Conservation (phyloP, 2,329 filamentous ascomycete species). For the Basipetospora sp. region DNA sequence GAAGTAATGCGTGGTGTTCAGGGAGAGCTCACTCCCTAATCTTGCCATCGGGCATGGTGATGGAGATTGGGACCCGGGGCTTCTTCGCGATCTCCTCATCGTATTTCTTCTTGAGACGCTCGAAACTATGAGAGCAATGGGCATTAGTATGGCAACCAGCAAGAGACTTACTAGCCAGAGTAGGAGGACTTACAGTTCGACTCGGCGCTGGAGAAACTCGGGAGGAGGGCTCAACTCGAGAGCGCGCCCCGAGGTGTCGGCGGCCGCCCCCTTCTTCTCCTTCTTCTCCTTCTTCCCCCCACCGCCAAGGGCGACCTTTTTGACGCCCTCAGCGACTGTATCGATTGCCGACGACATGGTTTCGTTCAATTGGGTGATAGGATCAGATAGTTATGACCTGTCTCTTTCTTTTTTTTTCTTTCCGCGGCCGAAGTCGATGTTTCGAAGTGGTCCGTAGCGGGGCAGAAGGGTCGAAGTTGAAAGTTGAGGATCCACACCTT, state of each 20-base stretch:
- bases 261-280: conserved; percentile 33
- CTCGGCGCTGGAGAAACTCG: conserved; percentile 67
- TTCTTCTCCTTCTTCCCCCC: conserved; percentile 39
- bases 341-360: conserved; percentile 34
- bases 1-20: not conserved
- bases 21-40: conserved; percentile 30
- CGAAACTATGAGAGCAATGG: conserved; percentile 43
- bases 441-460: too few species aligned
- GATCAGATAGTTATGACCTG: too few species aligned
- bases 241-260: conserved; percentile 22
- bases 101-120: conserved; percentile 71
- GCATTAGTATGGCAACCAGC: too few species aligned
- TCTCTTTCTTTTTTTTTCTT: too few species aligned
- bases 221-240: conserved; percentile 43
- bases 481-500: too few species aligned
- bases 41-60: conserved; percentile 60
- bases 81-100: conserved; percentile 60
- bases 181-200: conserved; percentile 30
- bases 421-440: too few species aligned
- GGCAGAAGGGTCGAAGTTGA: not conserved
- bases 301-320: conserved; percentile 42
- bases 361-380: not conserved
- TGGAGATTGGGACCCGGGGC: conserved; percentile 57
- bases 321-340: conserved; percentile 40
- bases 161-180: too few species aligned